Base-by-base conservation (phyloP, 2,329 filamentous ascomycete species). In the Orbilia ellipsospora region DNA sequence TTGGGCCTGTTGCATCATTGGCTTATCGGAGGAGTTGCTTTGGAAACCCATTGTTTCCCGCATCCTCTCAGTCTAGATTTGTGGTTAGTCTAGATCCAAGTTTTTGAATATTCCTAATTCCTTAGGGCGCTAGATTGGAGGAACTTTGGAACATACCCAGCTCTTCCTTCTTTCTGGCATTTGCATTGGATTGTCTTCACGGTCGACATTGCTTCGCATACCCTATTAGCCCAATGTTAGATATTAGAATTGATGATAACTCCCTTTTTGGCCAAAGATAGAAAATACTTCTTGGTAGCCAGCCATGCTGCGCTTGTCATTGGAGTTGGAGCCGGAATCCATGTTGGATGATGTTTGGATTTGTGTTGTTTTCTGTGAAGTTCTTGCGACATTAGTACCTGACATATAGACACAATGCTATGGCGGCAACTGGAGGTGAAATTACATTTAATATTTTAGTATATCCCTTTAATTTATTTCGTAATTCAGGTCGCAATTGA, bases 1-100 rank as follows among this genome's bases (percentile, higher is more conserved):
- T 20, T 69, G 72, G 18, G 64, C 51, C 36, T 75, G 57, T 26
- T 75, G 42, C 8, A 51, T 16, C 12, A 69, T 45, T 59, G 63
- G 70, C 18, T 68, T 62, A 23, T 74, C 57, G 7, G 68, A 50
- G 20, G 63, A 13, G 5, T 42, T 56, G 16, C 20, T 28, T 2
- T 55, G 44, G 45, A 75, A 75, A 12, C 72, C 72, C 20, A 75
- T 60, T 31, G 64, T 68, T 55, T 75, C 64, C 12, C 45, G 57
- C 20, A 64, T 48, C 42, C 10, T 61, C 18, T 74, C 69, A 18
- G 62, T 51, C 69, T 74, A 36, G 31, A 45, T 42, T 40, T 10
- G 26, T 52, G 0, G 50, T n/a, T 59, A 64, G 16, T 23, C 10
- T 54, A 23, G 16, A 20, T 51, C 12, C 8, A 12, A 4, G 59